Evolutionary conservation across 257 asterid species (phyloP), one percentile per base, ranked within the genome.

Genomic region (Jacaranda copaia): DNA sequence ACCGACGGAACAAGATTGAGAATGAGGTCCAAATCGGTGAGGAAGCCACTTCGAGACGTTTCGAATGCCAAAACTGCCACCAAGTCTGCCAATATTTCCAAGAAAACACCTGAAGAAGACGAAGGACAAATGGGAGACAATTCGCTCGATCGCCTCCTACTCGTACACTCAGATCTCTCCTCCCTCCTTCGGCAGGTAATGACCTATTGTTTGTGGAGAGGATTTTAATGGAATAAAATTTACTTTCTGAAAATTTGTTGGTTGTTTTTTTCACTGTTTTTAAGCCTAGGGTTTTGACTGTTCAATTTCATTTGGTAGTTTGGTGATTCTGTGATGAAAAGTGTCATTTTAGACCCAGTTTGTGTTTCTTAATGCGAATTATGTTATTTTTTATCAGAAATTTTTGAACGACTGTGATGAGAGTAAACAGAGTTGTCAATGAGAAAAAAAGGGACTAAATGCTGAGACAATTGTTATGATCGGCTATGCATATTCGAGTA

Each of bases 111-210:
- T 35, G 70, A 74, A 76, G 81, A 67, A 19, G 76, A 16, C 57
- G 84, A 77, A 40, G 74, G 79, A 70, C 56, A 57, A 68, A 51
- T 9, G 5, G 84, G 81, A 11, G 84, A 78, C 65, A 81, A 75
- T 78, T 80, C 87, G 39, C 92, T 89, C 62, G 97, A 93, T 73
- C 91, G 89, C 40, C 94, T 96, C 78, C 88, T 89, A 72, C 87
- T 90, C 56, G 87, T 87, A 5, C 97, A 91, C 72, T 90, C 97
- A 73, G 90, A 93, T 13, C 72, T 91, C 58, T 91, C 97, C 38
- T 83, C 90, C 39, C 73, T 88, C 60, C 19, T 88, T 46, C 88
- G 86, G 15, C 91, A 90, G 93, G 99, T 88, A 80, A 25, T 43
- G 58, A 32, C 2, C 8, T 56, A 8, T 9, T 18, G 35, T 3